These are phyloP conservation scores for Daldinia sp. DNA, from an alignment of 2,329 filamentous ascomycete genomes.

Conservation along the genomic window DNA sequence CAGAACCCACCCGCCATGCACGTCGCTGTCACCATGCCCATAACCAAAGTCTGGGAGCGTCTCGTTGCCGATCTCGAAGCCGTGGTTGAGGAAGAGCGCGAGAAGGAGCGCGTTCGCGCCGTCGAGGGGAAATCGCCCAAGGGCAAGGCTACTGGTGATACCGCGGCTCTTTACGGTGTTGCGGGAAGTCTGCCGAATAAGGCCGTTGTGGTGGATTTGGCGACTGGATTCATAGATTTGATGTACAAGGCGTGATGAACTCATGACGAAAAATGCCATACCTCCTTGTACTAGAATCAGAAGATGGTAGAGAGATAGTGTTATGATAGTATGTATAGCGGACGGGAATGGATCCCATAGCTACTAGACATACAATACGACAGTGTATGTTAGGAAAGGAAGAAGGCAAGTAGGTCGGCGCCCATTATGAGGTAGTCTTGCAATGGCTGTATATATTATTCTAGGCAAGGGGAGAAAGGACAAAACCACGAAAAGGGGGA, in stretches of 20 bases:
- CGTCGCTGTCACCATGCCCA: conserved; percentile 90
- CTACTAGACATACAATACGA: not conserved
- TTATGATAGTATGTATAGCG: conserved; percentile 8
- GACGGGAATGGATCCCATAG: not conserved
- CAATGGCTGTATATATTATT: conserved; percentile 7
- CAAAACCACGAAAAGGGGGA: not conserved
- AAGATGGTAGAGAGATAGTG: not conserved
- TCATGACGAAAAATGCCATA: not conserved
- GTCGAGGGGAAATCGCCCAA: conserved; percentile 75
- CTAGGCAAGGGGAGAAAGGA: not conserved
- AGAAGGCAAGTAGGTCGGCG: conserved; percentile 3
- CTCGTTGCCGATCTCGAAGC: conserved; percentile 79
- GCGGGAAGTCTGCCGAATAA: conserved; percentile 96
- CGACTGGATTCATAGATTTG: conserved; percentile 90
- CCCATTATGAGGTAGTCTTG: conserved; percentile 11
- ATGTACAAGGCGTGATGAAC: conserved; percentile 80
- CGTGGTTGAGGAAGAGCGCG: conserved; percentile 78
- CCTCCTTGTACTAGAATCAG: not conserved
- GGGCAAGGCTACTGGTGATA: conserved; percentile 79
- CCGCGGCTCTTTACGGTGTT: conserved; percentile 92
- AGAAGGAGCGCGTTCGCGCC: conserved; percentile 80
- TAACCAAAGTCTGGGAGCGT: conserved; percentile 82
- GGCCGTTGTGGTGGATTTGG: conserved; percentile 90
- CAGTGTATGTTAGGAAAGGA: conserved; percentile 32
- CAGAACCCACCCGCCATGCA: conserved; percentile 94